Evolutionary conservation across 1,284 basidiomycete genomes (phyloP).

Genomic region (Tilletiopsis washingtonensis): DNA sequence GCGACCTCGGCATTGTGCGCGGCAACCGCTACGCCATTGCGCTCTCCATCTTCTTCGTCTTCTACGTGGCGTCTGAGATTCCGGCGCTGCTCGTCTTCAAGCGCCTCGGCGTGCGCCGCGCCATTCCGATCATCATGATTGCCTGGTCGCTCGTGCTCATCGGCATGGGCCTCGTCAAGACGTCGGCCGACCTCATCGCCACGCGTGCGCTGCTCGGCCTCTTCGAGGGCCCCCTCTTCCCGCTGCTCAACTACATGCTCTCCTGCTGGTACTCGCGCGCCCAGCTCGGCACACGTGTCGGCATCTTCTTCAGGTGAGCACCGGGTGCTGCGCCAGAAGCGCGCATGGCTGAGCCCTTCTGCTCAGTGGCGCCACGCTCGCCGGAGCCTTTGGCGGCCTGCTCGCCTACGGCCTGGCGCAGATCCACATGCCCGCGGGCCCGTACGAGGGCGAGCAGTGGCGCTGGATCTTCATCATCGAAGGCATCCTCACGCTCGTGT

Average conservation of each 20-base stretch:
- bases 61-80: conserved; percentile 28
- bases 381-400: conserved; percentile 43
- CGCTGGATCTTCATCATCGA: conserved; percentile 15
- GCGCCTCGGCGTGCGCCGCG: neutral
- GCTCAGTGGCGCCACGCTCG: conserved; percentile 46
- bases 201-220: conserved; percentile 19
- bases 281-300: conserved; percentile 22
- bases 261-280: conserved; percentile 33
- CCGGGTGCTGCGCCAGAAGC: too few relatives aligned
- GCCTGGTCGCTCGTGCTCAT: conserved; percentile 26
- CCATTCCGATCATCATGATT: conserved; percentile 27
- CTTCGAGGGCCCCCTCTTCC: conserved; percentile 20
- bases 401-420: conserved; percentile 37
- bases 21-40: conserved; percentile 52
- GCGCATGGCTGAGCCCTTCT: too few relatives aligned
- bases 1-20: conserved; percentile 8
- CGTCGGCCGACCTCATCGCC: conserved; percentile 11
- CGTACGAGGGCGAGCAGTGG: conserved; percentile 1
- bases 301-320: conserved; percentile 48
- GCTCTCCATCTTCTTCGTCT: conserved; percentile 49
- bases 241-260: conserved; percentile 35
- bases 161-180: conserved; percentile 27
- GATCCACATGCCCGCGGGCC: conserved; percentile 43
- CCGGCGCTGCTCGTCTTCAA: conserved; percentile 8
- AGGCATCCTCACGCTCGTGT: conserved; percentile 19